Evolutionary conservation across 176 grass and related monocot genomes (phyloP).

Genomic region (Aegilops sharonensis): DNA sequence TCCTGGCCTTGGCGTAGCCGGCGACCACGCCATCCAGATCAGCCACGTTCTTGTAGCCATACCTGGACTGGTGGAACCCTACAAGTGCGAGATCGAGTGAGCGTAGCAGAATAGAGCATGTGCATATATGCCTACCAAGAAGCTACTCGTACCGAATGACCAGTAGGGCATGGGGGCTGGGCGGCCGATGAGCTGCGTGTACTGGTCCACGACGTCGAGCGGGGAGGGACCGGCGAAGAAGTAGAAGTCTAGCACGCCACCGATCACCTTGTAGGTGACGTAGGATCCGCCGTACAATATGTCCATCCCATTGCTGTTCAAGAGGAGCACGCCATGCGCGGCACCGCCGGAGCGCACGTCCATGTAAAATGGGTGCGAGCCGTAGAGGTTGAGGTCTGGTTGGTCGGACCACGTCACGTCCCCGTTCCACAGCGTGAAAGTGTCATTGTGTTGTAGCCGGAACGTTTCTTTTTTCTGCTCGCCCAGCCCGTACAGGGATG

Average conservation of each 20-base stretch:
- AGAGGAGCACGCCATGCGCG: constrained; percentile 77
- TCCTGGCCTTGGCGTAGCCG: constrained; percentile 67
- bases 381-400: constrained; percentile 69
- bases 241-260: constrained; percentile 88
- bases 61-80: constrained; percentile 78
- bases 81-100: background rate
- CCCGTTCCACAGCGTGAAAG: constrained; percentile 75
- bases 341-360: constrained; percentile 49
- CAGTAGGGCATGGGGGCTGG: constrained; percentile 82
- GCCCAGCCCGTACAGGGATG: constrained; percentile 77
- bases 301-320: constrained; percentile 97
- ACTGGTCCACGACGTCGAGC: constrained; percentile 70
- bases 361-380: constrained; percentile 92
- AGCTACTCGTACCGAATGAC: constrained; percentile 47
- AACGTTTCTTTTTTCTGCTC: constrained; percentile 82
- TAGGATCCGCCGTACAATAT: constrained; percentile 56
- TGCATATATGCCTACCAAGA: background rate
- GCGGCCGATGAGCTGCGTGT: constrained; percentile 81
- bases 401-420: constrained; percentile 35
- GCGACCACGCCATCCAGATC: constrained; percentile 66
- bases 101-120: background rate
- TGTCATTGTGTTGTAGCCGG: constrained; percentile 54
- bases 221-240: constrained; percentile 73
- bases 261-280: constrained; percentile 88
- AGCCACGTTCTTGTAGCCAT: constrained; percentile 65